These are phyloP conservation scores for Salvia rosmarinus DNA, from an alignment of 257 asterid species.

Conservation along the genomic window DNA sequence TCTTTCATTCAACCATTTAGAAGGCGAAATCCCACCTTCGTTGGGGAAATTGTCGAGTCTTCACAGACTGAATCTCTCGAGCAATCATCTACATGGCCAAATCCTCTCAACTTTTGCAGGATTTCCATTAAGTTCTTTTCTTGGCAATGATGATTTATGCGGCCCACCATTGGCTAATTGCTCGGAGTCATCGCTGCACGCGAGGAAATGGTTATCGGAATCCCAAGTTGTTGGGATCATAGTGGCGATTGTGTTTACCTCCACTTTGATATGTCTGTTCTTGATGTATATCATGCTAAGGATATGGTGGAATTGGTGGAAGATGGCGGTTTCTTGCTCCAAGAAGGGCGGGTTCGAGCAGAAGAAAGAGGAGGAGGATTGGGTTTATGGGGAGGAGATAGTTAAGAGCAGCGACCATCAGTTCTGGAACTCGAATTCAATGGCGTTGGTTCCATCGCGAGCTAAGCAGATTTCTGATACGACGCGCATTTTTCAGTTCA, in stretches of 20 bases:
- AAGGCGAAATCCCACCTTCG: conserved; percentile 65
- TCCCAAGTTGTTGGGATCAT: conserved; percentile 62
- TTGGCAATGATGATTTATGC: conserved; percentile 57
- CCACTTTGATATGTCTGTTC: conserved; percentile 73
- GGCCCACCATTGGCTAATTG: conserved; percentile 78
- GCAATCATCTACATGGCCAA: conserved; percentile 61
- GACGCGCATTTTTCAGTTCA: conserved; percentile 53
- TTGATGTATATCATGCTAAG: conserved; percentile 72
- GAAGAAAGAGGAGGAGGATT: conserved; percentile 53
- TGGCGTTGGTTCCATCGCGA: conserved; percentile 38
- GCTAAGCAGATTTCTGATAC: conserved; percentile 50
- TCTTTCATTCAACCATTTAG: conserved; percentile 66
- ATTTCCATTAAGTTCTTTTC: conserved; percentile 64
- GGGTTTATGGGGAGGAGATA: conserved; percentile 66
- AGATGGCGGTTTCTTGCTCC: conserved; percentile 76
- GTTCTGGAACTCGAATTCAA: conserved; percentile 52
- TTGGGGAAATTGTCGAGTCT: conserved; percentile 73
- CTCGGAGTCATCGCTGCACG: conserved; percentile 35
- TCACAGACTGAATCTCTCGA: conserved; percentile 67
- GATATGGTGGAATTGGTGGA: conserved; percentile 92
- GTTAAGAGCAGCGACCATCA: conserved; percentile 50
- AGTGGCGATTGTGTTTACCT: conserved; percentile 80
- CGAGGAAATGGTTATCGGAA: conserved; percentile 54
- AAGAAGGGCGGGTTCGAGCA: conserved; percentile 47
- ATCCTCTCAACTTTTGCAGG: conserved; percentile 65